Conservation (phyloP, 2,329 filamentous ascomycete genomes). For the Epichloe aotearoae region DNA sequence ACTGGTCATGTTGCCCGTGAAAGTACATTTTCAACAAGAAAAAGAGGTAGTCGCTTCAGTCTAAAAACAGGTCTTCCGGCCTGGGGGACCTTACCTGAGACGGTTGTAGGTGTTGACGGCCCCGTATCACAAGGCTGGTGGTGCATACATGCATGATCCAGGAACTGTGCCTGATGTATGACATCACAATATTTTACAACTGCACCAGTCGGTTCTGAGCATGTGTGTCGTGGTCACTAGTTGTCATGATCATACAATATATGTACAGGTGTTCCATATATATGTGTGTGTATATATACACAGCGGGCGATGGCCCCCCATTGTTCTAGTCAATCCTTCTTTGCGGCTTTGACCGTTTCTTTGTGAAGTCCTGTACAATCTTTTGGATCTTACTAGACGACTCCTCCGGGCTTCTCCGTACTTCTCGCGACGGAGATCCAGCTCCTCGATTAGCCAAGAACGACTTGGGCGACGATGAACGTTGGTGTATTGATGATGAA, state of each 20-base stretch:
- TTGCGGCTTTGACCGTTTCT: constrained; percentile 28
- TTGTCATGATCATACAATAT: constrained; percentile 22
- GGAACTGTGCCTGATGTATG: background rate
- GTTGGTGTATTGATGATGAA: constrained; percentile 18
- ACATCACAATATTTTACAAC: background rate
- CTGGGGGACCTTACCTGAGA: background rate
- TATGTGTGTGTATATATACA: constrained; percentile 28
- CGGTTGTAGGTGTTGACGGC: background rate
- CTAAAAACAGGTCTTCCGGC: background rate
- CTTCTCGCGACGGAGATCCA: constrained; percentile 13
- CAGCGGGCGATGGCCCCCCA: constrained; percentile 17
- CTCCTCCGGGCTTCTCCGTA: constrained; percentile 34
- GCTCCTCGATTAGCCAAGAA: constrained; percentile 17
- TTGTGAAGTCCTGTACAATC: constrained; percentile 24
- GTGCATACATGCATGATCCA: background rate
- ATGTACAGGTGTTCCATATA: constrained; percentile 23
- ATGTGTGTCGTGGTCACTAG: constrained; percentile 2
- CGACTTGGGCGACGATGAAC: constrained; percentile 23
- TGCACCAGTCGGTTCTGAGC: background rate
- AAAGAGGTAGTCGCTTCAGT: background rate
- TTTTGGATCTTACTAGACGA: constrained; percentile 35
- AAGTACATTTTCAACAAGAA: background rate
- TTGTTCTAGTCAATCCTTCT: constrained; percentile 27
- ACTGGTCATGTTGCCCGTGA: background rate
- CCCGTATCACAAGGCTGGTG: too few relatives aligned